These are phyloP conservation scores for Epichloe typhina DNA, from an alignment of 2,329 filamentous ascomycete genomes.

Conservation along the genomic window DNA sequence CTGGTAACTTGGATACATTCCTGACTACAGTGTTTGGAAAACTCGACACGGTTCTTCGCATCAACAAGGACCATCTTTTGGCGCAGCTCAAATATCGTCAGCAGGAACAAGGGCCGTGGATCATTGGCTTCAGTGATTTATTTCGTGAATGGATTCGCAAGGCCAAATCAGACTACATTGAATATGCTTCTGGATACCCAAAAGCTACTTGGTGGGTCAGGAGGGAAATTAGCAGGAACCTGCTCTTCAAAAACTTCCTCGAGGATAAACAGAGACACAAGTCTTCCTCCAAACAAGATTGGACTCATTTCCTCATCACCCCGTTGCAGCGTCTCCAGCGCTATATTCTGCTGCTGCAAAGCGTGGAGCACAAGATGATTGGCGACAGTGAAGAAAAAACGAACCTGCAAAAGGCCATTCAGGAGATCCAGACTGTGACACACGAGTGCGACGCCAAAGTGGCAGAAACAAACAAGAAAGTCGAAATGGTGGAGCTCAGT, in stretches of 20 bases:
- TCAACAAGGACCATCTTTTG: slow-evolving; percentile 85
- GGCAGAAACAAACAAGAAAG: slow-evolving; percentile 82
- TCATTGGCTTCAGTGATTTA: slow-evolving; percentile 87
- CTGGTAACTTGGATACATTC: slow-evolving; percentile 68
- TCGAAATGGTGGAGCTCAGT: slow-evolving; percentile 73
- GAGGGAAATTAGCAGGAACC: slow-evolving; percentile 71
- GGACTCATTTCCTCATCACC: slow-evolving; percentile 88
- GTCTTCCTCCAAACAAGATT: slow-evolving; percentile 69
- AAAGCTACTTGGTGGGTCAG: slow-evolving; percentile 72
- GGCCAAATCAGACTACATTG: slow-evolving; percentile 75
- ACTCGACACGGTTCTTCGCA: slow-evolving; percentile 73
- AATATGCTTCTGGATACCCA: slow-evolving; percentile 82
- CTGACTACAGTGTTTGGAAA: slow-evolving; percentile 80
- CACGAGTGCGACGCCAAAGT: slow-evolving; percentile 86
- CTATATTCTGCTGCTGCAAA: slow-evolving; percentile 71
- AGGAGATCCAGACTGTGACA: slow-evolving; percentile 83
- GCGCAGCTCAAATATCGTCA: slow-evolving; percentile 94
- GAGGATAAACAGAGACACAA: slow-evolving; percentile 69
- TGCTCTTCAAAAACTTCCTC: slow-evolving; percentile 76
- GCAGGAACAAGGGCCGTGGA: slow-evolving; percentile 91
- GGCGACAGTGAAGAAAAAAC: slow-evolving; percentile 81
- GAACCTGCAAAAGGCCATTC: slow-evolving; percentile 71
- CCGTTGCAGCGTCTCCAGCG: slow-evolving; percentile 88
- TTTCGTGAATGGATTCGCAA: slow-evolving; percentile 98
- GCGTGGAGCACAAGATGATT: slow-evolving; percentile 71